Evolutionary conservation across 73 alveolate genomes (phyloP).

Genomic region (Urostyla sp.): DNA sequence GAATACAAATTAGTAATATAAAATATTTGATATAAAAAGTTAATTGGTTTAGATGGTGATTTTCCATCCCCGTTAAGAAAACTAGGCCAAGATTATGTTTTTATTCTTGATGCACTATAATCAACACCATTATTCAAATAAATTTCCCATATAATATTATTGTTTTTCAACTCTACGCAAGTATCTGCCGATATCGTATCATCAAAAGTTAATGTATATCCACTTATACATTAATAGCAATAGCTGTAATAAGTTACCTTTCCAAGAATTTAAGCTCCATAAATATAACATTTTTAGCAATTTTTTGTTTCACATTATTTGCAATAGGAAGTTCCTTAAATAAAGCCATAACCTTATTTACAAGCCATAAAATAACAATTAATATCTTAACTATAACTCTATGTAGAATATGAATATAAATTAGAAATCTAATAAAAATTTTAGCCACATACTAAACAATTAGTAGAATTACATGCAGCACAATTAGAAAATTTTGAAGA

Average conservation of each 20-base stretch:
- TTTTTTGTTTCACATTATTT: background rate
- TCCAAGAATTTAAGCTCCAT: background rate
- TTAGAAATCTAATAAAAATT: conserved; percentile 23
- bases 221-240: background rate
- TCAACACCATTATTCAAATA: conserved; percentile 35
- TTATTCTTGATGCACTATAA: too few species aligned
- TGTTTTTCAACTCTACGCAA: background rate
- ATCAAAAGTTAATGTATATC: background rate
- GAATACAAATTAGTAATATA: background rate
- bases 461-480: conserved; percentile 5
- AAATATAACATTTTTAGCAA: background rate
- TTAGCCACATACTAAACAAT: background rate
- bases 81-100: background rate
- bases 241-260: background rate
- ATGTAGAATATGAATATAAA: background rate
- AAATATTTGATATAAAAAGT: background rate
- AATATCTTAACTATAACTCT: background rate
- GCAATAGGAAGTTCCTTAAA: background rate
- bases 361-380: conserved; percentile 21
- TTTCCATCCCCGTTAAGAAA: background rate
- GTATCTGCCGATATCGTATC: background rate
- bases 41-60: background rate
- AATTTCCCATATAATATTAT: too few species aligned
- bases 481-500: background rate
- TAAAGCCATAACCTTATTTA: conserved; percentile 8